Conservation (phyloP, 768 basidiomycete species). For the Suillus spraguei region DNA sequence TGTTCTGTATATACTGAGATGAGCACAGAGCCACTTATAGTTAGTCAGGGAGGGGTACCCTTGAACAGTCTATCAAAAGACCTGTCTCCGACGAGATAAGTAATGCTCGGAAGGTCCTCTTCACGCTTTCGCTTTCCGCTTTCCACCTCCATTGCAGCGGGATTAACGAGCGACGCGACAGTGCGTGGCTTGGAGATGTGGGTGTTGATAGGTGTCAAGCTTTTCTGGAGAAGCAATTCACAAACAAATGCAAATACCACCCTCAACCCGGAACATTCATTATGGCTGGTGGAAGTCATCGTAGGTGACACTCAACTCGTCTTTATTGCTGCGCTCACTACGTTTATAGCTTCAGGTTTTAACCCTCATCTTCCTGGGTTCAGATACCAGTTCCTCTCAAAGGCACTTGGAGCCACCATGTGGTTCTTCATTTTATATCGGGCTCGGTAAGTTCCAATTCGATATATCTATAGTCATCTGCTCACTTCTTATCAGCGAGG, state of each 20-base stretch:
- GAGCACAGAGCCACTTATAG: constrained; percentile 11
- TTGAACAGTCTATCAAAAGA: constrained; percentile 46
- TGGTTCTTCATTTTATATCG: constrained; percentile 99
- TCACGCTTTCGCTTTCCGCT: constrained; percentile 29
- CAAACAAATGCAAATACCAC: constrained; percentile 30
- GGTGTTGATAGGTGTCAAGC: not conserved
- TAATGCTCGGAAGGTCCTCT: constrained; percentile 32
- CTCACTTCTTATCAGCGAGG: constrained; percentile 53
- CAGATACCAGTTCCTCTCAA: constrained; percentile 76
- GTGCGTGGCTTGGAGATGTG: constrained; percentile 3
- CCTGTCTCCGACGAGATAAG: constrained; percentile 37
- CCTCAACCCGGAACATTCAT: constrained; percentile 24
- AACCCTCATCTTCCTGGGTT: constrained; percentile 85
- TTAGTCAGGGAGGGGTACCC: constrained; percentile 29
- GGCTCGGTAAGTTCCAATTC: constrained; percentile 65
- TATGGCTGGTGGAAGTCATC: constrained; percentile 37
- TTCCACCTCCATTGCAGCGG: constrained; percentile 20
- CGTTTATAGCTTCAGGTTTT: constrained; percentile 67
- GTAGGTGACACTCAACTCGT: constrained; percentile 20
- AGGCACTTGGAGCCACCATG: constrained; percentile 90
- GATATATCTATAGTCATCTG: constrained; percentile 1
- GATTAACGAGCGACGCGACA: constrained; percentile 8
- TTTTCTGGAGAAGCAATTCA: constrained; percentile 2
- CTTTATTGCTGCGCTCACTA: constrained; percentile 8
- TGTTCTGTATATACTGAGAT: constrained; percentile 45